A percentile compares a stretch with the other conserved stretches of the same genome.
Conservation (phyloP, 1,284 basidiomycete genomes). For the Moniliophthora roreri region DNA sequence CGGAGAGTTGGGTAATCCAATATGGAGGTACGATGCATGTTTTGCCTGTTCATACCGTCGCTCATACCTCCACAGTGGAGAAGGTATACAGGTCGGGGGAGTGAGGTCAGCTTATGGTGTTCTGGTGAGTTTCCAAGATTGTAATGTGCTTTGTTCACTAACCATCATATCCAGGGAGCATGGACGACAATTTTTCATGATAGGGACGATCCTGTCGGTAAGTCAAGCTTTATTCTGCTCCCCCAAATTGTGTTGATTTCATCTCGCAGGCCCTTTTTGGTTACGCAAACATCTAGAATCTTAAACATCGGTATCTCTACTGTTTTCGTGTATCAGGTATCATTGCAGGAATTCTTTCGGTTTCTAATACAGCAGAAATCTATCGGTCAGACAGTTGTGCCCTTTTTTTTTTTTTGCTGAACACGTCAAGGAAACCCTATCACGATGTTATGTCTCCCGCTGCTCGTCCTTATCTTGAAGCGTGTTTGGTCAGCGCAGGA, state of each 20-base stretch:
- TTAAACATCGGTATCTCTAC: no score
- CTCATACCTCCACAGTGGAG: slow-evolving; percentile 41
- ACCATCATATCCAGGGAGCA: slow-evolving; percentile 33
- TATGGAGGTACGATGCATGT: slow-evolving; percentile 54
- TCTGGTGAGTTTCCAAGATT: slow-evolving; percentile 23
- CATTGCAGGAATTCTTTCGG: no score
- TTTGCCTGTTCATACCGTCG: not conserved
- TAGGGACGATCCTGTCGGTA: slow-evolving; percentile 52
- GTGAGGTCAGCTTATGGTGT: slow-evolving; percentile 59
- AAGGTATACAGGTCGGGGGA: slow-evolving; percentile 63
- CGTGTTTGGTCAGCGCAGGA: no score
- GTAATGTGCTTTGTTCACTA: not conserved
- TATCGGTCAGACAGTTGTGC: no score
- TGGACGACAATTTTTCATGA: slow-evolving; percentile 75
- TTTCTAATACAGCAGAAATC: no score
- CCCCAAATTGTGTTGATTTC: not conserved
- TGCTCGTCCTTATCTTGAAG: no score
- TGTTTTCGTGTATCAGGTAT: no score
- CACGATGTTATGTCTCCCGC: no score
- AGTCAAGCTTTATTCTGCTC: slow-evolving; percentile 16
- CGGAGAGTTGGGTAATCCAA: slow-evolving; percentile 54
- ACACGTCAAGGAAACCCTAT: no score
- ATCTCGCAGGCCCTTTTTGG: slow-evolving; percentile 33
- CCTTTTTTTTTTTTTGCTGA: no score
- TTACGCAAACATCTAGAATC: slow-evolving; percentile 22